These are phyloP conservation scores for Metrosideros polymorpha DNA, from an alignment of 441 rosid genomes.

Conservation along the genomic window DNA sequence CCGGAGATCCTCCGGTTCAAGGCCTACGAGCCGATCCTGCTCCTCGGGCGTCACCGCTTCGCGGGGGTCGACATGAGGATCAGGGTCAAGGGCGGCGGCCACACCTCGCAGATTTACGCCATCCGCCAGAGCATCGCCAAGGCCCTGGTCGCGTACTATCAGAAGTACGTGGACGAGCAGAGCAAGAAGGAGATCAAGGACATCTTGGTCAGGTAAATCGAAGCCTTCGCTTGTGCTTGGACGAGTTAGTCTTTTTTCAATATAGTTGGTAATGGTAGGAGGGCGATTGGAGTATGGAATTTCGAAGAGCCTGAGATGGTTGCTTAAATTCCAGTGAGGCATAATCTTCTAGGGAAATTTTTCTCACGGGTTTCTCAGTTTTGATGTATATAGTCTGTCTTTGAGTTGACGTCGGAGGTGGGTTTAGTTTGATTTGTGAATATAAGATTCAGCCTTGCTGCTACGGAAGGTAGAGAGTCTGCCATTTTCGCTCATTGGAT, in stretches of 20 bases:
- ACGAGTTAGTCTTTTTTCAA: background rate
- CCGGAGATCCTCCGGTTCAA: constrained; percentile 70
- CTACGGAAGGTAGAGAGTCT: background rate
- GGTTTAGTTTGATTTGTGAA: background rate
- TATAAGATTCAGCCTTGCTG: background rate
- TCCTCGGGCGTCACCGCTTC: constrained; percentile 55
- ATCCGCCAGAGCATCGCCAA: constrained; percentile 73
- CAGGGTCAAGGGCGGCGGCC: constrained; percentile 62
- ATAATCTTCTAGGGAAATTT: background rate
- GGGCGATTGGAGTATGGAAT: background rate
- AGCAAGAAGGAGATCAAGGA: constrained; percentile 70
- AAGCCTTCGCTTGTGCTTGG: background rate
- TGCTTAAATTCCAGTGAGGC: background rate
- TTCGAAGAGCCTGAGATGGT: background rate
- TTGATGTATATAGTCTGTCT: background rate
- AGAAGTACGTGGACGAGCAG: constrained; percentile 70
- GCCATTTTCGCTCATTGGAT: background rate
- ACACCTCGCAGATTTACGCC: constrained; percentile 78
- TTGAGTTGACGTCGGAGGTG: background rate
- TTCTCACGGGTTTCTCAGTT: background rate
- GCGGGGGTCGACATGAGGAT: constrained; percentile 69
- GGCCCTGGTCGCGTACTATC: constrained; percentile 60
- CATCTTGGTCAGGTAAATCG: constrained; percentile 25
- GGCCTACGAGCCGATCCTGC: constrained; percentile 52
- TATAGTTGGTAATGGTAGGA: background rate